These are phyloP conservation scores for Quercus lobata DNA, from an alignment of 331 rosid species.

Conservation along the genomic window DNA sequence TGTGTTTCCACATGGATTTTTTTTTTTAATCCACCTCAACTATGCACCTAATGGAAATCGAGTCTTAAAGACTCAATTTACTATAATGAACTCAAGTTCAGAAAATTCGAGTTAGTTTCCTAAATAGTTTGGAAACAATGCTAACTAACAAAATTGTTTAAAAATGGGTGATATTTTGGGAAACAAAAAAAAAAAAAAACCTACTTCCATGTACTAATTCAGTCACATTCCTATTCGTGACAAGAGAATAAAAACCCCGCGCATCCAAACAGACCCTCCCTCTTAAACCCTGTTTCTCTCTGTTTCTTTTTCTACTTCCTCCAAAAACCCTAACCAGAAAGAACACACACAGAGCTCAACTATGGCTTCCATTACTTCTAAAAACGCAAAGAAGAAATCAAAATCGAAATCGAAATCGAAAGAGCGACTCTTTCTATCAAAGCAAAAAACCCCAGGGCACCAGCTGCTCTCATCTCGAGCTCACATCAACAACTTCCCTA, in stretches of 20 bases:
- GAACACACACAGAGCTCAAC: not conserved
- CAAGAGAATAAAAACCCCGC: not conserved
- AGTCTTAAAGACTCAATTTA: too few species aligned
- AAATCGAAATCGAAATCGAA: constrained; percentile 5
- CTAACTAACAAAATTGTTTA: too few species aligned
- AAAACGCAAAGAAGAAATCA: constrained; percentile 6
- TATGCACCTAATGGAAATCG: too few species aligned
- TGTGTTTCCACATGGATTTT: too few species aligned
- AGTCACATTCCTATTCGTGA: not conserved
- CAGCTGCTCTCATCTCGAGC: constrained; percentile 71
- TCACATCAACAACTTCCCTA: constrained; percentile 84
- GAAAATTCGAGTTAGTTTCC: too few species aligned
- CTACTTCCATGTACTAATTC: not conserved
- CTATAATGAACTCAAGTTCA: too few species aligned
- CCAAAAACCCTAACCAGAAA: too few species aligned
- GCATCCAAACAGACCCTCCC: not conserved
- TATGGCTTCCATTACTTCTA: not conserved
- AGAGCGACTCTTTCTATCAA: constrained; percentile 31
- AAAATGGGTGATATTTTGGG: too few species aligned
- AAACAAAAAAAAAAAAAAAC: too few species aligned
- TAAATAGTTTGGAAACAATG: too few species aligned
- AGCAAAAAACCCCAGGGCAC: constrained; percentile 66
- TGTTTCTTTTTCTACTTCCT: too few species aligned
- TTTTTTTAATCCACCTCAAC: too few species aligned
- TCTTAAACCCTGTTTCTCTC: not conserved